phyloP scores from a whole-genome alignment of 139 green algal genomes.

The Chlorella sp. region DNA sequence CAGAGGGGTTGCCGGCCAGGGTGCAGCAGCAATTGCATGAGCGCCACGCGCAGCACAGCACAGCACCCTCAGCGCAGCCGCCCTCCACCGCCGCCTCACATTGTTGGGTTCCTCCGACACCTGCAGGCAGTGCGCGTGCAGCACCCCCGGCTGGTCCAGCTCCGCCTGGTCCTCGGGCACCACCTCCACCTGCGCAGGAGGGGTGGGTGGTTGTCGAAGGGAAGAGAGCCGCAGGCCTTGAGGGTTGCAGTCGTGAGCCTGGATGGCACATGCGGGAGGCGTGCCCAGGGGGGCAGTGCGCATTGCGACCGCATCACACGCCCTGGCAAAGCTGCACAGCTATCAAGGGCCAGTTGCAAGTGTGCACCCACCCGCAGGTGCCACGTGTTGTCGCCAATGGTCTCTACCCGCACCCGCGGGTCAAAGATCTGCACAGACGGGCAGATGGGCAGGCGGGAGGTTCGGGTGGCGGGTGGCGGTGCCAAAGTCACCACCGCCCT shows the following conservation, averaged over 20 bases:
- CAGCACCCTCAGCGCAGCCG: neutral
- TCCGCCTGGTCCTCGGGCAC: conserved; percentile 75
- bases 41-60: neutral
- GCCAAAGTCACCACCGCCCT: no score
- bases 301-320: no score
- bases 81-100: neutral
- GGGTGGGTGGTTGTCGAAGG: no score
- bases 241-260: no score
- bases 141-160: conserved; percentile 3
- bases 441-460: neutral
- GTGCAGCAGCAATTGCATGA: neutral
- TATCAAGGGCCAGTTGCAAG: neutral
- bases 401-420: conserved; percentile 49
- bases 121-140: conserved; percentile 46
- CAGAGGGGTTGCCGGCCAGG: no score
- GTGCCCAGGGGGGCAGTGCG: no score
- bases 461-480: neutral
- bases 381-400: conserved; percentile 76
- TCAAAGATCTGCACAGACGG: conserved; percentile 55
- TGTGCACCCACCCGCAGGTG: conserved; percentile 45
- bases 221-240: no score
- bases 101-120: conserved; percentile 32
- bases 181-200: conserved; percentile 54
- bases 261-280: no score
- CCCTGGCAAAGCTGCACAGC: no score